Base-by-base conservation (phyloP, 345 rosid genomes). In the Orychophragmus violaceus region DNA sequence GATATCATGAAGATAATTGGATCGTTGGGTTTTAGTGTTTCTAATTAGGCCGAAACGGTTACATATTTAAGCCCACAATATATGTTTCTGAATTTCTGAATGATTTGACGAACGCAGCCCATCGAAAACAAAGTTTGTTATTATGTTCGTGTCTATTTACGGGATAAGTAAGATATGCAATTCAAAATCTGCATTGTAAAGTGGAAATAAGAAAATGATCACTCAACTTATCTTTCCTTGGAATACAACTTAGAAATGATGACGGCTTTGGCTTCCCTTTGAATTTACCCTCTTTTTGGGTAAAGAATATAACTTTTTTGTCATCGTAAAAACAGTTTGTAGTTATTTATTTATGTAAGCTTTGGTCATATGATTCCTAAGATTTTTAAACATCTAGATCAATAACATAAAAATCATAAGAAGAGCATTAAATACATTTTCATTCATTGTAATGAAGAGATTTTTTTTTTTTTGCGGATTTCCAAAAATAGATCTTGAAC, bases 231-330 rank as follows among this genome's bases (percentile, higher is more conserved):
- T 51, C 76, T 72, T 72, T 58, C 60, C 76, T 72, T 72, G 13
- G 46, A 72, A 72, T 72, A 49, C 76, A 72, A 65, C 50, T 49
- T 72, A 72, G 62, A 66, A 72, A 72, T 72, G 59, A 74, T 74
- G 64, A 24, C 35, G 12, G 22, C 7, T 60, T 33, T 67, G 69
- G 51, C 77, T 74, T 74, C 35, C 69, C 73, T 74, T 74, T 36
- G 59, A 74, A 74, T 74, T 67, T 68, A 67, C 77, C 63, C 55
- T 28, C 17, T 37, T 3, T 49, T 55, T 12, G n/a, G n/a, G n/a
- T n/a, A n/a, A n/a, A n/a, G n/a, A n/a, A n/a, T n/a, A n/a, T n/a
- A n/a, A n/a, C n/a, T n/a, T n/a, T n/a, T n/a, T n/a, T n/a, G n/a
- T n/a, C n/a, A n/a, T n/a, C n/a, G n/a, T n/a, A n/a, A 10, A 6